phyloP scores from a whole-genome alignment of 1,284 basidiomycete species.

The Cutaneotrichosporon dermatis region DNA sequence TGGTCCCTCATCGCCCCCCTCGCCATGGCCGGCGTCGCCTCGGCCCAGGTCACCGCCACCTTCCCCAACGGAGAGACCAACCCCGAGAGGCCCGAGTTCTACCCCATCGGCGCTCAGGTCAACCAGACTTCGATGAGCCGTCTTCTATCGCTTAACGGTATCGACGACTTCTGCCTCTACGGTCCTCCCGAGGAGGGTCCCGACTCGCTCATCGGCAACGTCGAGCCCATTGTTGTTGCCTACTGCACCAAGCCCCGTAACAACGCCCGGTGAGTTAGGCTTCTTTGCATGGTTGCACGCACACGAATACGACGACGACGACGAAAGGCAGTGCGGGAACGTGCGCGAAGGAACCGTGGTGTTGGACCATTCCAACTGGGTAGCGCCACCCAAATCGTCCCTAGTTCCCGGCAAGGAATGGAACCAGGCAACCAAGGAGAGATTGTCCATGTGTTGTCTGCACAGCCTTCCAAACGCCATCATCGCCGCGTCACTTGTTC shows the following conservation, averaged over 20 bases:
- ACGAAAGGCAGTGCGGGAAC: too few species aligned
- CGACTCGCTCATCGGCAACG: conserved; percentile 41
- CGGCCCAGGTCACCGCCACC: conserved; percentile 34
- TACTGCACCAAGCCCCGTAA: conserved; percentile 45
- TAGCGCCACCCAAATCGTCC: too few species aligned
- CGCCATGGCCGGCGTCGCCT: conserved; percentile 12
- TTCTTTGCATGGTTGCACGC: too few species aligned
- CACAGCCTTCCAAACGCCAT: too few species aligned
- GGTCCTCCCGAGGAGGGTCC: conserved; percentile 39
- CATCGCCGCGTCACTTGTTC: too few species aligned
- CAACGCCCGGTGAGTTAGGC: conserved; percentile 28
- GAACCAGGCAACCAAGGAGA: too few species aligned
- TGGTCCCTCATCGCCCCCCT: conserved; percentile 10
- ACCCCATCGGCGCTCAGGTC: conserved; percentile 38
- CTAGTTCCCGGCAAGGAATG: too few species aligned
- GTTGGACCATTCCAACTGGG: too few species aligned
- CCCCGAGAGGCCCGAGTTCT: conserved; percentile 39
- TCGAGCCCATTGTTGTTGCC: conserved; percentile 43
- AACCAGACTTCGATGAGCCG: conserved; percentile 46
- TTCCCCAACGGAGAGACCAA: conserved; percentile 47
- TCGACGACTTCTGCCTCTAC: conserved; percentile 49
- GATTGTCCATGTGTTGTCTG: too few species aligned
- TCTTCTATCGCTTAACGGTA: conserved; percentile 43
- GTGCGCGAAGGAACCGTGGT: too few species aligned
- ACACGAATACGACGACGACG: too few species aligned